These are phyloP conservation scores for Chytridium lagenaria DNA, from an alignment of 371 early-diverging fungal genomes.

Conservation along the genomic window DNA sequence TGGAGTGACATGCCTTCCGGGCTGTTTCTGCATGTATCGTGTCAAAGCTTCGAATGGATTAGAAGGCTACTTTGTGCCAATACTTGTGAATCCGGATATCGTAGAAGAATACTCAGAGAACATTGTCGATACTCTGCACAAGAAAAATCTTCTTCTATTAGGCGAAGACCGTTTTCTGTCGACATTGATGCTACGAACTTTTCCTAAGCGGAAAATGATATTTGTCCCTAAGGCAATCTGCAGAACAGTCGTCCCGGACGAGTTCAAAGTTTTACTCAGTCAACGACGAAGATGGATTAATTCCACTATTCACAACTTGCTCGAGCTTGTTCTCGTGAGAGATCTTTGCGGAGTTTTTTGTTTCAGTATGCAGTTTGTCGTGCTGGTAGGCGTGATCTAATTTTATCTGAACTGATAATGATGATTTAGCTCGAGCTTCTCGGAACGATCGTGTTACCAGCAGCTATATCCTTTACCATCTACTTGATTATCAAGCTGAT, in stretches of 20 bases:
- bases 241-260: slow-evolving; percentile 91
- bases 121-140: slow-evolving; percentile 93
- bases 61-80: slow-evolving; percentile 60
- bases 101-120: slow-evolving; percentile 92
- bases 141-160: slow-evolving; percentile 95
- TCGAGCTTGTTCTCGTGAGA: slow-evolving; percentile 87
- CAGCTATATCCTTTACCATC: slow-evolving; percentile 88
- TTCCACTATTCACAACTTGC: slow-evolving; percentile 93
- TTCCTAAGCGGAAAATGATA: slow-evolving; percentile 91
- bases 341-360: slow-evolving; percentile 70
- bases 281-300: slow-evolving; percentile 99
- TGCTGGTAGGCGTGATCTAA: slow-evolving; percentile 60
- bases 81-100: slow-evolving; percentile 88
- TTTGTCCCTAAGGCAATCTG: slow-evolving; percentile 94
- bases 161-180: slow-evolving; percentile 99
- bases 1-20: slow-evolving; percentile 97
- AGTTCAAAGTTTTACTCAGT: slow-evolving; percentile 86
- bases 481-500: slow-evolving; percentile 65
- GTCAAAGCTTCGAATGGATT: slow-evolving; percentile 56
- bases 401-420: slow-evolving; percentile 38
- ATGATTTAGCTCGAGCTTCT: slow-evolving; percentile 76
- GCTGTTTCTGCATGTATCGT: slow-evolving; percentile 91
- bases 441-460: slow-evolving; percentile 95
- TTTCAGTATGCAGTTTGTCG: slow-evolving; percentile 93
- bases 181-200: slow-evolving; percentile 94